Base-by-base conservation (phyloP, 2,329 filamentous ascomycete genomes). In the Biscogniauxia mediterranea region DNA sequence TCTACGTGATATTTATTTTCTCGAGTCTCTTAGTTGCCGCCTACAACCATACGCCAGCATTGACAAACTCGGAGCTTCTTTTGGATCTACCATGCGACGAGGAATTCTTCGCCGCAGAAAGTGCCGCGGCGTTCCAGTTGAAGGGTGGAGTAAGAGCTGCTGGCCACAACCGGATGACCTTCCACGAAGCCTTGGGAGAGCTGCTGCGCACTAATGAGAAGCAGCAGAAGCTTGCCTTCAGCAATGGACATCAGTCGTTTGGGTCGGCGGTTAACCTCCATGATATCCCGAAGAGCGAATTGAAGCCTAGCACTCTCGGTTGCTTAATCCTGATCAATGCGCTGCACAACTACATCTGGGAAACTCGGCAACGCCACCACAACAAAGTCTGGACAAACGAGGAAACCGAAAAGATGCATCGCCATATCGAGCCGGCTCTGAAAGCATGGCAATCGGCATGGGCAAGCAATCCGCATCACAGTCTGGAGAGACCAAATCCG, bases 341-440 rank as follows among this genome's bases (percentile, higher is more conserved):
- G 3, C 81, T 98, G 23, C 95, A 98, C 78, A 97, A 97, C 69
- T 97, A 97, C 75, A 97, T 98, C 52, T 98, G 95, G 95, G 94
- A 98, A 77, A 97, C 93, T 0, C 85, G 94, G 23, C 93, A 97
- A 76, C 84, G 93, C 57, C 93, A 97, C 69, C 89, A 93, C 69
- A 93, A 91, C 68, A 89, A 92, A 64, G 83, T 92, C 55, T 97
- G 94, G 94, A 96, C 93, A 1, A 87, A 89, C 38, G 89, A 94
- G 66, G 94, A 98, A 76, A 96, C 92, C 0, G 93, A 98, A 68
- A 92, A 93, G 66, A 96, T 98, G 93, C 93, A 97, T 74, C 86
- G 90, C 1, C 93, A 97, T 71, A 96, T 98, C 61, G 93, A 97
- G 74, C 94, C 94, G 11, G 94, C 94, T 2, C 80, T 99, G 63